Conservation (phyloP, 2,329 filamentous ascomycete genomes). For the Paramyrothecium sp. region DNA sequence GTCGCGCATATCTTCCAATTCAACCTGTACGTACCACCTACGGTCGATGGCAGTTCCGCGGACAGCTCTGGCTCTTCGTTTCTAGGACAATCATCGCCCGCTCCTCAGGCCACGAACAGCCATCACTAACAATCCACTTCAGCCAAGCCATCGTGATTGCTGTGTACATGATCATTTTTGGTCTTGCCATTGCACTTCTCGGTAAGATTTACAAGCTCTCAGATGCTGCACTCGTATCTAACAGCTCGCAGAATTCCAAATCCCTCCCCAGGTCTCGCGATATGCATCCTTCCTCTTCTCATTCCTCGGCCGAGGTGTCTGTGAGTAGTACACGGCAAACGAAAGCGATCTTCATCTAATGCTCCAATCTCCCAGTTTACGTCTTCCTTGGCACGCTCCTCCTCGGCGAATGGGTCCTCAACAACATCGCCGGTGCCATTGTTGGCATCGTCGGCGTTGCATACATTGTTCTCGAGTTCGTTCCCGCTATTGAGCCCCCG, state of each 20-base stretch:
- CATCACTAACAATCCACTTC: slow-evolving; percentile 12
- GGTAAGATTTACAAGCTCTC: slow-evolving; percentile 32
- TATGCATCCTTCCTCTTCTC: slow-evolving; percentile 98
- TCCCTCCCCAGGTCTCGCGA: slow-evolving; percentile 86
- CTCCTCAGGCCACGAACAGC: neutral
- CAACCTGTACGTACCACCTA: slow-evolving; percentile 50
- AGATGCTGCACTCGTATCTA: slow-evolving; percentile 10
- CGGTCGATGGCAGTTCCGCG: slow-evolving; percentile 1
- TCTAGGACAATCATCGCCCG: neutral
- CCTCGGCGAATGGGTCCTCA: slow-evolving; percentile 64
- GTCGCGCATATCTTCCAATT: slow-evolving; percentile 68
- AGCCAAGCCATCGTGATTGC: slow-evolving; percentile 67
- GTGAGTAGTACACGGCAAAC: slow-evolving; percentile 55
- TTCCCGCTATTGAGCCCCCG: slow-evolving; percentile 76
- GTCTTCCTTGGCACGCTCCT: slow-evolving; percentile 90
- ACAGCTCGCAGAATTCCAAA: slow-evolving; percentile 73
- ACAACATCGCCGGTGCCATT: slow-evolving; percentile 74
- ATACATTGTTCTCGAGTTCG: slow-evolving; percentile 75
- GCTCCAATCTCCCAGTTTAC: slow-evolving; percentile 67
- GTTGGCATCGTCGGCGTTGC: slow-evolving; percentile 75
- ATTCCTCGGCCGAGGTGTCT: slow-evolving; percentile 91
- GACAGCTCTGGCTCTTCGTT: neutral
- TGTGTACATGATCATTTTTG: slow-evolving; percentile 87
- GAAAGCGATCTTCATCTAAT: slow-evolving; percentile 1
- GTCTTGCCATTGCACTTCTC: slow-evolving; percentile 71